These are phyloP conservation scores for Aurifilum marmelostoma DNA, from an alignment of 2,329 filamentous ascomycete genomes.

Conservation along the genomic window DNA sequence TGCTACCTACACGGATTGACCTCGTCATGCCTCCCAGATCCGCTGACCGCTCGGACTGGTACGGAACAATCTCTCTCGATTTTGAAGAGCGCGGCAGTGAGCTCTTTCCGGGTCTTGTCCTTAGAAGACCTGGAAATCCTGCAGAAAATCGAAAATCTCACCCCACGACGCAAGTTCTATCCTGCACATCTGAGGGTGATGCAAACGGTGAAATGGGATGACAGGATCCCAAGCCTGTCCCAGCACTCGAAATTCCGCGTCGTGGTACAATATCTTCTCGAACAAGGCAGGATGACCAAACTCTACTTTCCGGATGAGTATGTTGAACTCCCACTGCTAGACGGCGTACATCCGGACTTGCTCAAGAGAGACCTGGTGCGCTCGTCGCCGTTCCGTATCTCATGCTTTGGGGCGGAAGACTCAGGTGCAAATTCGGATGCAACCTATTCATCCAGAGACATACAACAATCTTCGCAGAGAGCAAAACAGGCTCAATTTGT, in stretches of 20 bases:
- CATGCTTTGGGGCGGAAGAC: slow-evolving; percentile 36
- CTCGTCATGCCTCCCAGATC: slow-evolving; percentile 54
- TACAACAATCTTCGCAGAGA: background rate
- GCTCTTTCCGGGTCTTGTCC: slow-evolving; percentile 49
- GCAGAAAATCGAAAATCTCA: slow-evolving; percentile 43
- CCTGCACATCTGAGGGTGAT: slow-evolving; percentile 46
- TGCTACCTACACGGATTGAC: slow-evolving; percentile 59
- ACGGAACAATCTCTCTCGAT: slow-evolving; percentile 57
- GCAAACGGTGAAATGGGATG: slow-evolving; percentile 51
- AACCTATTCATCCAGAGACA: slow-evolving; percentile 26
- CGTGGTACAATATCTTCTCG: slow-evolving; percentile 41
- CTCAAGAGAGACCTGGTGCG: slow-evolving; percentile 33
- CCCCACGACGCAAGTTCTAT: slow-evolving; percentile 50
- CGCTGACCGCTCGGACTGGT: slow-evolving; percentile 52
- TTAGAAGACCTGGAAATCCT: slow-evolving; percentile 42
- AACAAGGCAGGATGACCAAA: slow-evolving; percentile 35
- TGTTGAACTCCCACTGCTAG: background rate
- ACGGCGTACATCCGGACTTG: slow-evolving; percentile 10
- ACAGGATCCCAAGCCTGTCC: slow-evolving; percentile 42
- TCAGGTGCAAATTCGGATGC: slow-evolving; percentile 23
- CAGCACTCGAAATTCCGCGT: slow-evolving; percentile 50
- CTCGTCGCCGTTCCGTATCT: slow-evolving; percentile 46
- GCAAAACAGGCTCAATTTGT: background rate
- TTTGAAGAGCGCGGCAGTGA: slow-evolving; percentile 50
- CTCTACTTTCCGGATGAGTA: slow-evolving; percentile 37